A percentile compares a stretch with the other conserved stretches of the same genome.
Conservation (phyloP, 2,329 filamentous ascomycete genomes). For the Alternaria hordeiaustralica region DNA sequence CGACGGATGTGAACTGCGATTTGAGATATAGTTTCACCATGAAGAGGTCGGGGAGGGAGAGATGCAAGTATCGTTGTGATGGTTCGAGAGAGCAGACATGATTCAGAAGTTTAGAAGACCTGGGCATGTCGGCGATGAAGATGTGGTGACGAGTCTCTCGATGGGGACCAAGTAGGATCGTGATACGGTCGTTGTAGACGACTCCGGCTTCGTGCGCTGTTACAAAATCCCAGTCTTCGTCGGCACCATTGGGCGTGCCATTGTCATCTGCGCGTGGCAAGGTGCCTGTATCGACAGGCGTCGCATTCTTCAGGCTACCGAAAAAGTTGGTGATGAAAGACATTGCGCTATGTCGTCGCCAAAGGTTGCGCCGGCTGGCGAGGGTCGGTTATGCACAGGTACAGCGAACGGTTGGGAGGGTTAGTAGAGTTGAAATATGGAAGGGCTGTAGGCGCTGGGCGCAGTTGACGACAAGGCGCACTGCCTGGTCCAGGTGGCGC, state of each 20-base stretch:
- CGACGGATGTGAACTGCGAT: not conserved
- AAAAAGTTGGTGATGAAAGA: not conserved
- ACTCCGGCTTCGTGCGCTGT: not conserved
- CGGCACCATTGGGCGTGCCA: not conserved
- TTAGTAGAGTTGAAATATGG: not conserved
- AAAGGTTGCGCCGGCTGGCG: not conserved
- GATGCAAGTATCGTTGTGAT: not conserved
- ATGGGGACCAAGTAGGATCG: constrained; percentile 2
- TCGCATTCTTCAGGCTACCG: not conserved
- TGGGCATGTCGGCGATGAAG: constrained; percentile 2
- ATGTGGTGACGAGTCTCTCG: not conserved
- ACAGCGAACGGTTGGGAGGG: not conserved
- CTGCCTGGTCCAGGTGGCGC: not conserved
- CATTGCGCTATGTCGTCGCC: not conserved
- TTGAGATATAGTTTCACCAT: not conserved
- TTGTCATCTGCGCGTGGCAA: not conserved
- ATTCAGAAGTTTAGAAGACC: not conserved
- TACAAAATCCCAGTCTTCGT: constrained; percentile 4
- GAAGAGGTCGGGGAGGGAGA: not conserved
- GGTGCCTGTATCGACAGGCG: not conserved
- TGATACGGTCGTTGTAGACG: constrained; percentile 2
- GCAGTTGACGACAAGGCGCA: not conserved
- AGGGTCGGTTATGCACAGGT: not conserved
- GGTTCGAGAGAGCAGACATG: not conserved
- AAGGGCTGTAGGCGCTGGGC: not conserved